These are phyloP conservation scores for Phyllosticta citrichinensis DNA, from an alignment of 2,329 filamentous ascomycete genomes.

Conservation along the genomic window DNA sequence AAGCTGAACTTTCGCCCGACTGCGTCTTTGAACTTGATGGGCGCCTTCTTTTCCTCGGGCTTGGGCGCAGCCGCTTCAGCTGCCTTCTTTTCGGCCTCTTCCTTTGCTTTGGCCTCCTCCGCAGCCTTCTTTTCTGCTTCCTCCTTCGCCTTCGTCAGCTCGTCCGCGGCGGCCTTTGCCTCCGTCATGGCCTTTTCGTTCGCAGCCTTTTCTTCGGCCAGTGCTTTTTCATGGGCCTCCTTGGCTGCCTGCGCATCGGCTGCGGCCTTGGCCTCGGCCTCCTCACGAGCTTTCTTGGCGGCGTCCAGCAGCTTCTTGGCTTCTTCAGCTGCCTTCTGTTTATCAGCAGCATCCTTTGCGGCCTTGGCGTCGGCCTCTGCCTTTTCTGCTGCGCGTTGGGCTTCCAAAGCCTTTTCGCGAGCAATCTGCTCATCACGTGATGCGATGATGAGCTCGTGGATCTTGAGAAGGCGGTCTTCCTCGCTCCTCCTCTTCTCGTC, in stretches of 20 bases:
- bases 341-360: constrained; percentile 41
- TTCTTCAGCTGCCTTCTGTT: constrained; percentile 32
- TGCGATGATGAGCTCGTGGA: constrained; percentile 32
- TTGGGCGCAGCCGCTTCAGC: constrained; percentile 28
- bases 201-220: constrained; percentile 14
- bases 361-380: constrained; percentile 36
- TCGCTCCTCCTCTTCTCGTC: constrained; percentile 27
- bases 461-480: constrained; percentile 19
- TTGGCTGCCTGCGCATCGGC: constrained; percentile 21
- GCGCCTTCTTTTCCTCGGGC: constrained; percentile 53
- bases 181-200: constrained; percentile 33
- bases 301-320: constrained; percentile 21
- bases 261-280: constrained; percentile 21
- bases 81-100: constrained; percentile 37
- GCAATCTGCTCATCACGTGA: constrained; percentile 32
- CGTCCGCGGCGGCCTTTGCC: constrained; percentile 39
- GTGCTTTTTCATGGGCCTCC: constrained; percentile 20
- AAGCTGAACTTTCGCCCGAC: constrained; percentile 88
- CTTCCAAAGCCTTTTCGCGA: constrained; percentile 24
- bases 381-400: constrained; percentile 13
- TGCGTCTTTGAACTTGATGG: constrained; percentile 85
- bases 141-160: constrained; percentile 44
- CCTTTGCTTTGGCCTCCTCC: constrained; percentile 32
- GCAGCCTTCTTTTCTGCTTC: constrained; percentile 40
- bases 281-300: constrained; percentile 22